These are phyloP conservation scores for Pezicula radicicola DNA, from an alignment of 2,329 filamentous ascomycete genomes.

Conservation along the genomic window DNA sequence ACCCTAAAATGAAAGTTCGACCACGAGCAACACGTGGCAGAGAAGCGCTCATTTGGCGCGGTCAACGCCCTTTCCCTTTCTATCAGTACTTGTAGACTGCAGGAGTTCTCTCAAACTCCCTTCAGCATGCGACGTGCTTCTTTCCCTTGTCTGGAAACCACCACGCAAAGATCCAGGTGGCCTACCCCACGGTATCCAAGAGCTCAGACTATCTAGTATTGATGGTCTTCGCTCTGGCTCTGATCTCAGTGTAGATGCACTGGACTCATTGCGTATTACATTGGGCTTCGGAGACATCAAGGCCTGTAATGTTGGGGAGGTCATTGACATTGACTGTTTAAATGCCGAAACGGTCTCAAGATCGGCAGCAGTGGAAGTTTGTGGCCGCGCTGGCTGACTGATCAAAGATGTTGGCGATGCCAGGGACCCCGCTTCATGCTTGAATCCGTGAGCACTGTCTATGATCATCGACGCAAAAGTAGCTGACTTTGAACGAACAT, in stretches of 20 bases:
- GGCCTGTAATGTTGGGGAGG: slow-evolving; percentile 13
- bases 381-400: slow-evolving; percentile 53
- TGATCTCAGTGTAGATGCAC: slow-evolving; percentile 19
- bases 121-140: slow-evolving; percentile 46
- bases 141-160: slow-evolving; percentile 19
- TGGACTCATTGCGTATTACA: slow-evolving; percentile 23
- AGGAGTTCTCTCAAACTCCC: slow-evolving; percentile 53
- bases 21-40: too few relatives aligned
- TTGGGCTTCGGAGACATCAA: slow-evolving; percentile 18
- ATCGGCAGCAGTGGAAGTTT: slow-evolving; percentile 44
- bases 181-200: slow-evolving; percentile 28
- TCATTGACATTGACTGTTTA: slow-evolving; percentile 6
- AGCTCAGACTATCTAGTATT: slow-evolving; percentile 22
- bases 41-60: not conserved
- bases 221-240: slow-evolving; percentile 15
- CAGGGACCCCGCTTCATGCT: slow-evolving; percentile 30
- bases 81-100: slow-evolving; percentile 31
- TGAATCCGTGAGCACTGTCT: slow-evolving; percentile 31
- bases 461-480: slow-evolving; percentile 43
- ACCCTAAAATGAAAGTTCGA: too few relatives aligned
- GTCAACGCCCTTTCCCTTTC: slow-evolving; percentile 27
- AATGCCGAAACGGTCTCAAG: slow-evolving; percentile 15
- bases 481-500: slow-evolving; percentile 34
- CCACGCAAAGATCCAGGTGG: slow-evolving; percentile 6
- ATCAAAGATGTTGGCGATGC: slow-evolving; percentile 41